Base-by-base conservation (phyloP, 2,329 filamentous ascomycete genomes). In the Monosporascus sp. region DNA sequence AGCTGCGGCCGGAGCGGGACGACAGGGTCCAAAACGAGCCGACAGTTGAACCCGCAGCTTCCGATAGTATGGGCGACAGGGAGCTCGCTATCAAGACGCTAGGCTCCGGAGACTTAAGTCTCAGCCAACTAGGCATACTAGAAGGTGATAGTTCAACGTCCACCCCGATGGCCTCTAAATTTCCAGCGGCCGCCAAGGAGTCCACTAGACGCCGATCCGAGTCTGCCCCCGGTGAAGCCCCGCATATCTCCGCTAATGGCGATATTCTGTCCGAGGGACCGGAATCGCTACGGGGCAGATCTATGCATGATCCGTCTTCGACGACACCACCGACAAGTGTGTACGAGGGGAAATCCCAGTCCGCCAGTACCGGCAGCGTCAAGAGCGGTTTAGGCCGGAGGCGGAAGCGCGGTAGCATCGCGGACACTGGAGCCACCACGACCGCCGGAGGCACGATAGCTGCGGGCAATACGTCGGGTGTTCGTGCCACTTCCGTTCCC, bases 61-160 rank as follows among this genome's bases (percentile, higher is more conserved):
- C 72, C 49, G 66, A 64, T 49, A 70, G 61, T 52, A 76, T 74
- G 68, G 77, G 77, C 52, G 79, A 80, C 56, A 88, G 85, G 63
- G 86, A 91, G 60, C 83, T 86, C 14, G 91, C 94, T 1, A 82
- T 97, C 2, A 91, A 93, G 65, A 97, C 94, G 1, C 78, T 99
- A 49, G 94, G 94, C 14, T 85, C 84, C 63, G 94, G 94, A 5
- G 89, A 97, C 65, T 76, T 99, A 48, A 96, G 90, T 68, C 79
- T 97, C 53, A 91, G 89, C 63, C 90, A 96, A 65, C 77, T 97
- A 43, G 93, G 93, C 37, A 89, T 97, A 52, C 71, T 78, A 11
- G 86, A 89, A 49, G 66, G 74, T n/a, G 74, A 75, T 16, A 79
- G 74, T 62, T 70, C 74, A 48, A 69, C 80, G n/a, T 70, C 78